Base-by-base conservation (phyloP, 2,329 filamentous ascomycete genomes). In the Aspergillus caelatus region DNA sequence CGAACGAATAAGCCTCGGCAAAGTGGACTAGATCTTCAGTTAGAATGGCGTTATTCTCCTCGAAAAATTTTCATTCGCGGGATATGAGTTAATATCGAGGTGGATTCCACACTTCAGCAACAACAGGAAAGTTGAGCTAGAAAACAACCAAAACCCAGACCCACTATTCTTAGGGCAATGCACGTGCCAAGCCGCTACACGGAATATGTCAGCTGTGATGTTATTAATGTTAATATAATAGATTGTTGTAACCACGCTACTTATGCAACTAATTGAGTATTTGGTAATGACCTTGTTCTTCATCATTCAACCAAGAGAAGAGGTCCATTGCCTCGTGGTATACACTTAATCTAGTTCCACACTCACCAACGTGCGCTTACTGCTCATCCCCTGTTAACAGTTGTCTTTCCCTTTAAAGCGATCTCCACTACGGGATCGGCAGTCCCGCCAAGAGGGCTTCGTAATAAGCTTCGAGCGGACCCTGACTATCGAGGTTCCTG, bases 381-480 rank as follows among this genome's bases (percentile, higher is more conserved):
- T 19, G 3, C 26, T 3, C 6, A 36, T 6, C 16, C 52, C 50
- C 50, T 21, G 50, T 19, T 30, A 7, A 50, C 26, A 30, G 10
- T 19, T 28, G 46, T 19, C 12, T 19, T 28, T 50, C 26, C 26
- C 46, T 30, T 50, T 50, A 14, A 26, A 30, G 26, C n/a, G 11
- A 34, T 36, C 52, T 19, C 52, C 52, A 54, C 52, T 19, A 54
- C 52, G 30, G 52, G 52, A 54, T 54, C 52, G 52, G 30, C 52
- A 54, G 2, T 36, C 52, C 52, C 4, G n/a, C 52, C 32, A 54
- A 54, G 52, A 36, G 32, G n/a, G 52, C 52, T 54, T 54, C 52
- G 52, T 54, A 54, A 54, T 54, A 54, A 54, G 52, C 52, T 54
- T 54, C 11, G 10, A 12, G 52, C 52, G 30, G 52, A 36, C 30